Evolutionary conservation across 23 red algal species (phyloP), one percentile per base, ranked within the genome.

Genomic region (Gracilaria caudata): DNA sequence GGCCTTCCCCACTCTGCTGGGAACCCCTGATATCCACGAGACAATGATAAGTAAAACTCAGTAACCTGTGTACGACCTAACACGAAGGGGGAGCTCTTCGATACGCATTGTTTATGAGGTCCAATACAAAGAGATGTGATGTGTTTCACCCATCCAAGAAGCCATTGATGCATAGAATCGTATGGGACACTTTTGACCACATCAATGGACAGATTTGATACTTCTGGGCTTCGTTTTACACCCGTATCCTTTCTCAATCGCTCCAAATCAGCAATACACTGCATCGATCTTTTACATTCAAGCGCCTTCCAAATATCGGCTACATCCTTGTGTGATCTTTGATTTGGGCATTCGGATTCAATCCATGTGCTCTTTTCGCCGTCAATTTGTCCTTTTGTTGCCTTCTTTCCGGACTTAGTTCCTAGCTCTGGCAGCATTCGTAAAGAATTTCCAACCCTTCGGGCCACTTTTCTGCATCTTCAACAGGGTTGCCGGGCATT

Each of bases 81-180:
- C 32, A 65, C 24, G 29, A 65, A 65, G 3, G 60, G 32, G 20
- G 4, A 65, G 26, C 11, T 65, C 20, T 23, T 7, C 29, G 25
- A 28, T 28, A 65, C 3, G 24, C 60, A 65, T 65, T 65, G 25
- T 65, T 28, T 28, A 19, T 65, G 9, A 11, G 24, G 25, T 1
- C 60, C 60, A 29, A 29, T 73, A 13, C 7, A 66, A 36, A 71
- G 65, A 44, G 34, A 7, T n/a, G 19, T 11, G 14, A 71, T 3
- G 32, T 71, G 65, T 41, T 44, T 38, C 26, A 71, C 65, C 65
- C 65, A 71, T 14, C 65, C 65, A 12, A 71, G 65, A 14, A 71
- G 39, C 34, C 65, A 71, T 41, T 41, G 25, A 64, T 64, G 59
- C 59, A 64, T 64, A 7, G 14, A 13, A 35, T 64, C 59, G 14